Percentiles rank a stretch among this genome's conserved stretches.
These are phyloP conservation scores for Podospora australis DNA, from an alignment of 495 filamentous ascomycete genomes.

Conservation along the genomic window DNA sequence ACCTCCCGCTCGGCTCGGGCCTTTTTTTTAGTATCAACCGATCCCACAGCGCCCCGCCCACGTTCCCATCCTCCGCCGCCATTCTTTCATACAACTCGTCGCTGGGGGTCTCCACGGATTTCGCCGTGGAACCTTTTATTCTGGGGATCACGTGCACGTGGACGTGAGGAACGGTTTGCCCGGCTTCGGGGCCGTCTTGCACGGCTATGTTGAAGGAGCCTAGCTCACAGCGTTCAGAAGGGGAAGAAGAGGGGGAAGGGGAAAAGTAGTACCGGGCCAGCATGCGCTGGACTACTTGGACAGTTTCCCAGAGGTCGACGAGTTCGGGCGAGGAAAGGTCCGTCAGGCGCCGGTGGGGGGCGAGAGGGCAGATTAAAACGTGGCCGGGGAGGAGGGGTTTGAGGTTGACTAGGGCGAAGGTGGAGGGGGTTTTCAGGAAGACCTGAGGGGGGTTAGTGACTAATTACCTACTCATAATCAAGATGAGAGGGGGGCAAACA, in stretches of 20 bases:
- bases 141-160: conserved; percentile 93
- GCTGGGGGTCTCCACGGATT: conserved; percentile 41
- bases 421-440: conserved; percentile 73
- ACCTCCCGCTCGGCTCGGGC: conserved; percentile 38
- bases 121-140: conserved; percentile 35
- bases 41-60: conserved; percentile 57
- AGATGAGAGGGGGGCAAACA: too few species aligned
- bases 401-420: conserved; percentile 86
- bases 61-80: conserved; percentile 78
- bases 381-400: conserved; percentile 93
- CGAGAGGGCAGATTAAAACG: conserved; percentile 69
- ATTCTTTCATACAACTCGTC: conserved; percentile 71
- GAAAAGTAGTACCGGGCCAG: conserved; percentile 66
- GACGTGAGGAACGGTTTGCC: conserved; percentile 84
- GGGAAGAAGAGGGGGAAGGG: conserved; percentile 19
- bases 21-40: conserved; percentile 11
- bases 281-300: conserved; percentile 74
- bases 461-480: too few species aligned
- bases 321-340: conserved; percentile 70
- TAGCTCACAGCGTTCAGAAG: too few species aligned
- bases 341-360: conserved; percentile 60
- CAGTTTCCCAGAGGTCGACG: conserved; percentile 76
- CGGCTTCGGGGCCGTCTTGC: conserved; percentile 83
- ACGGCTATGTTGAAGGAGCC: conserved; percentile 83
- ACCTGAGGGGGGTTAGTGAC: conserved; percentile 52